A percentile compares a stretch with the other conserved stretches of the same genome.
These are phyloP conservation scores for Circinella umbellata DNA, from an alignment of 371 early-diverging fungal genomes.

Conservation along the genomic window DNA sequence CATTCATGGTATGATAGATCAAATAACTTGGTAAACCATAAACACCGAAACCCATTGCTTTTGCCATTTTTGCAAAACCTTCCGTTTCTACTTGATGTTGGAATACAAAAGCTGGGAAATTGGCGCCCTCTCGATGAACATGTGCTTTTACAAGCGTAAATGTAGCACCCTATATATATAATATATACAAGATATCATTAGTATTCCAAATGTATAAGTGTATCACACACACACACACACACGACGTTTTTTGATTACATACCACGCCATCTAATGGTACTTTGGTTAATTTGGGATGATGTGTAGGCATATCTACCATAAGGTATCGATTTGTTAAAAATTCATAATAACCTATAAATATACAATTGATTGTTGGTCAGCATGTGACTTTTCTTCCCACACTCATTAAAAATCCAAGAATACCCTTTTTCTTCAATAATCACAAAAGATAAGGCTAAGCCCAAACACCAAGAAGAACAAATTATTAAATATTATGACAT, in stretches of 20 bases:
- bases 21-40: conserved; percentile 65
- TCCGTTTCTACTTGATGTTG: conserved; percentile 72
- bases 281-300: conserved; percentile 29
- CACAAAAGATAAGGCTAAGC: not conserved
- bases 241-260: not conserved
- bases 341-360: conserved; percentile 40
- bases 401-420: conserved; percentile 5
- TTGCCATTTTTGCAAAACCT: conserved; percentile 78
- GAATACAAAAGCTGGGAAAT: conserved; percentile 47
- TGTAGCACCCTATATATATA: conserved; percentile 36
- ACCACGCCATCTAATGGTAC: conserved; percentile 50
- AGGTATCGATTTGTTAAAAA: conserved; percentile 43
- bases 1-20: conserved; percentile 51
- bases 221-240: too few relatives aligned
- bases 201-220: not conserved
- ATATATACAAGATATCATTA: too few relatives aligned
- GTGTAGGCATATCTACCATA: conserved; percentile 53
- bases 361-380: not conserved
- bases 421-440: not conserved
- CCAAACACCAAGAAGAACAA: not conserved
- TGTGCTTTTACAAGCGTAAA: conserved; percentile 64
- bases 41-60: conserved; percentile 64
- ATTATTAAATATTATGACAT: not conserved
- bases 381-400: conserved; percentile 4
- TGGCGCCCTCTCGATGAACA: conserved; percentile 71